A percentile compares a stretch with the other conserved stretches of the same genome.
Conservation (phyloP, 768 basidiomycete species). For the Grammothele lineata region DNA sequence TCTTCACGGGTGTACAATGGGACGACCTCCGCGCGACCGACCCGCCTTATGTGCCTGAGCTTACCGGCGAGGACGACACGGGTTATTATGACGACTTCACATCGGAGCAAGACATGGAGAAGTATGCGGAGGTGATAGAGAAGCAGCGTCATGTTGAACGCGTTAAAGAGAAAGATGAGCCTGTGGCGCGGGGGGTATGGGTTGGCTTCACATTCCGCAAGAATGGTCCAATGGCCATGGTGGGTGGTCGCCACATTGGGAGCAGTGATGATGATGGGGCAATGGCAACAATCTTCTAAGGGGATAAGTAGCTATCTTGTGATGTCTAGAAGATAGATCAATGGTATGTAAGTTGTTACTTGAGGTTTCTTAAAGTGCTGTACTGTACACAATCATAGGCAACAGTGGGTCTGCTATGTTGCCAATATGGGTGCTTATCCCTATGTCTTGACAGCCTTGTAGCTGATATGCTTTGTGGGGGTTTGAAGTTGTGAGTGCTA, state of each 20-base stretch:
- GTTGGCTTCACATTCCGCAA: conserved; percentile 91
- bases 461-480: too few species aligned
- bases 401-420: too few species aligned
- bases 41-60: conserved; percentile 91
- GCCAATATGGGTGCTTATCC: too few species aligned
- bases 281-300: conserved; percentile 33
- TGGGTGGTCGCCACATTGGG: conserved; percentile 37
- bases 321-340: too few species aligned
- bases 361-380: too few species aligned
- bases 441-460: too few species aligned
- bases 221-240: conserved; percentile 54
- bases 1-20: conserved; percentile 79
- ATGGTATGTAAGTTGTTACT: too few species aligned
- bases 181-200: conserved; percentile 72
- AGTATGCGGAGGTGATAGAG: conserved; percentile 97
- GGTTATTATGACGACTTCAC: conserved; percentile 95
- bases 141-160: conserved; percentile 93
- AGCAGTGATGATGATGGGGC: conserved; percentile 26
- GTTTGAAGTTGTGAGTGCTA: too few species aligned
- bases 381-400: too few species aligned
- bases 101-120: conserved; percentile 90
- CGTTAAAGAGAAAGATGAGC: conserved; percentile 85
- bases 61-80: conserved; percentile 92
- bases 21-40: conserved; percentile 66
- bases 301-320: too few species aligned